phyloP scores from a whole-genome alignment of 2,329 filamentous ascomycete genomes.

The Cytospora schulzeri region DNA sequence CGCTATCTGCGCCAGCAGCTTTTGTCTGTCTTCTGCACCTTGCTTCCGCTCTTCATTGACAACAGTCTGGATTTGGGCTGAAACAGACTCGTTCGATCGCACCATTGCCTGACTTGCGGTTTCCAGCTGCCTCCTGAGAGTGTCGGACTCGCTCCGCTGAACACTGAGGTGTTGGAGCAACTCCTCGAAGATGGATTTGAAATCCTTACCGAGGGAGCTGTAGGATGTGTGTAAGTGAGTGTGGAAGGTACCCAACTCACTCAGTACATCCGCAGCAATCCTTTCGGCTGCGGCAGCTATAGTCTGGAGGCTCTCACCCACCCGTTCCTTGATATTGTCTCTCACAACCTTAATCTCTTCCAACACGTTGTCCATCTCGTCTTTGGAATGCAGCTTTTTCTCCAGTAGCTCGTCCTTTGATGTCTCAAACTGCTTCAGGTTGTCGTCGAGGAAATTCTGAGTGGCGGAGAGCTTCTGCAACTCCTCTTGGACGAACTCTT shows the following conservation, averaged over 20 bases:
- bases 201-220: constrained; percentile 78
- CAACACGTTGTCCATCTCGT: constrained; percentile 87
- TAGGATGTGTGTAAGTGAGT: constrained; percentile 81
- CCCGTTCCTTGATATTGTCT: constrained; percentile 82
- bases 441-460: constrained; percentile 69
- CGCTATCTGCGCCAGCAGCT: constrained; percentile 75
- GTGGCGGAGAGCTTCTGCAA: constrained; percentile 70
- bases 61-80: constrained; percentile 66
- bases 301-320: constrained; percentile 81
- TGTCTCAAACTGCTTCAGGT: constrained; percentile 66
- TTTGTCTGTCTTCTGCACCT: constrained; percentile 72
- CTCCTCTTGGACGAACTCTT: constrained; percentile 74
- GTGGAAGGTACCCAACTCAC: constrained; percentile 83
- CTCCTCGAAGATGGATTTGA: constrained; percentile 83
- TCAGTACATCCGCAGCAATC: constrained; percentile 86
- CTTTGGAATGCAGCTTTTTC: constrained; percentile 69
- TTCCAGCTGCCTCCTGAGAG: constrained; percentile 71
- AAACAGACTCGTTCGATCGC: constrained; percentile 67
- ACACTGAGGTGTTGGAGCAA: constrained; percentile 72
- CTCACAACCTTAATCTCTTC: constrained; percentile 90
- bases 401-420: constrained; percentile 69
- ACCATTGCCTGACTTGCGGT: constrained; percentile 69
- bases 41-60: constrained; percentile 76
- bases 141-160: constrained; percentile 76
- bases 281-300: constrained; percentile 83